phyloP scores from a whole-genome alignment of 768 basidiomycete genomes.

The Pilatotrama ljubarskyi region DNA sequence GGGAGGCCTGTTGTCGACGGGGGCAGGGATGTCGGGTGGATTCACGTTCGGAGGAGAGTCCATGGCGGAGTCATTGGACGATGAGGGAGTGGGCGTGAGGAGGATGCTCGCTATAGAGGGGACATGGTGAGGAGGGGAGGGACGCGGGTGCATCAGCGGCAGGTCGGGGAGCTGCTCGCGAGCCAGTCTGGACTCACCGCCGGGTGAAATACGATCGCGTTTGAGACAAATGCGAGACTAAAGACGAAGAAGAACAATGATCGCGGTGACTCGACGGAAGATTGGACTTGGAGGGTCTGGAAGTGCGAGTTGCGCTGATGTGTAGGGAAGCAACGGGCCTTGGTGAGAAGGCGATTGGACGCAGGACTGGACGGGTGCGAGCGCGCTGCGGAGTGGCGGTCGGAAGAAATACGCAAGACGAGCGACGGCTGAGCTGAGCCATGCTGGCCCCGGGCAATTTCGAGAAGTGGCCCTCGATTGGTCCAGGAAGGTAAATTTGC shows the following conservation, averaged over 20 bases:
- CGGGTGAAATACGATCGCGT: conserved; percentile 5
- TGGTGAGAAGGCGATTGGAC: conserved; percentile 1
- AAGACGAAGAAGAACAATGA: conserved; percentile 1
- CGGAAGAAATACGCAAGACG: conserved; percentile 5
- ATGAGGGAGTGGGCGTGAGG: conserved; percentile 6
- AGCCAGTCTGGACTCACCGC: neutral
- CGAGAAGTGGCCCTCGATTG: conserved; percentile 14
- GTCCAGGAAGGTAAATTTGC: conserved; percentile 14
- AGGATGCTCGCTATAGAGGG: conserved; percentile 27
- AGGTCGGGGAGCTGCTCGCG: neutral
- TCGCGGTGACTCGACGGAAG: neutral
- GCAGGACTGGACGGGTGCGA: neutral
- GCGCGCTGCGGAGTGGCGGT: conserved; percentile 10
- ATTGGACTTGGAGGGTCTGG: neutral
- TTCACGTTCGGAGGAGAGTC: conserved; percentile 20
- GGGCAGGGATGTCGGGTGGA: neutral
- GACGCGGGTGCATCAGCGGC: conserved; percentile 5
- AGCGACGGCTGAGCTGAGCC: neutral
- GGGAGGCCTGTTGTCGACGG: conserved; percentile 20
- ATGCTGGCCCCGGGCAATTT: conserved; percentile 3
- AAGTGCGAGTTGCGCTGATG: neutral
- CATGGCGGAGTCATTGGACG: conserved; percentile 19
- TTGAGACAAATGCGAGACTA: conserved; percentile 1
- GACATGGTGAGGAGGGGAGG: conserved; percentile 17
- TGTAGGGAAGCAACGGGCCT: conserved; percentile 12